These are phyloP conservation scores for Ascochyta rabiei DNA, from an alignment of 2,329 filamentous ascomycete genomes.

Conservation along the genomic window DNA sequence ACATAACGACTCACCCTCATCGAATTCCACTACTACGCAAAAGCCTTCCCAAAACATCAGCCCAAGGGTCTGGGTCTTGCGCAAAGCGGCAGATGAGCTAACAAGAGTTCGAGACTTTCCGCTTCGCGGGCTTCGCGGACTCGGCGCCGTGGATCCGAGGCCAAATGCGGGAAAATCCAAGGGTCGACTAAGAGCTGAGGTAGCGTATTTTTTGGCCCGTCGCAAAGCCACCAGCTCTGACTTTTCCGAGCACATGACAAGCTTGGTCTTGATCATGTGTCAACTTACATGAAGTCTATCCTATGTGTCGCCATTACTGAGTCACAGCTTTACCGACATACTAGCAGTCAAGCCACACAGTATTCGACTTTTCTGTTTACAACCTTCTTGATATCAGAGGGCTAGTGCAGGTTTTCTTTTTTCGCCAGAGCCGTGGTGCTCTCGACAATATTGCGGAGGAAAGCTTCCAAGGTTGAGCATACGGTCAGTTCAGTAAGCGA, in stretches of 20 bases:
- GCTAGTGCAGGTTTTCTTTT: neutral
- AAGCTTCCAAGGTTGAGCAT: too few relatives aligned
- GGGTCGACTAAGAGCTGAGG: neutral
- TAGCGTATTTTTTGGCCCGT: neutral
- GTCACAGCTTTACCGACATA: neutral
- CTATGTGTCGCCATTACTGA: neutral
- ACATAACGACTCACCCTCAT: conserved; percentile 7
- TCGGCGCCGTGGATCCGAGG: neutral
- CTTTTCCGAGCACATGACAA: neutral
- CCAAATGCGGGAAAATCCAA: conserved; percentile 11
- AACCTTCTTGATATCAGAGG: neutral
- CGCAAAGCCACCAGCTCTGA: neutral
- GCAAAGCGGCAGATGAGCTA: neutral
- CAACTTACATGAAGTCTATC: neutral
- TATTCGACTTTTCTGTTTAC: neutral
- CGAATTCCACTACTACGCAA: neutral
- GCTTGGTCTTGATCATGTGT: neutral
- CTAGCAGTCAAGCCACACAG: neutral
- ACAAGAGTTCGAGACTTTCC: neutral
- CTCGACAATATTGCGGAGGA: neutral
- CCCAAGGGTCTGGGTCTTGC: neutral
- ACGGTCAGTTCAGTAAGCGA: too few relatives aligned
- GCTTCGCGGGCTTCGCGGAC: neutral
- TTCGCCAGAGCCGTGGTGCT: neutral
- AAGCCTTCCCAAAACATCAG: neutral